A percentile compares a stretch with the other conserved stretches of the same genome.
Evolutionary conservation across 768 basidiomycete genomes (phyloP).

Genomic region (Gloeopeniophorella convolvens): DNA sequence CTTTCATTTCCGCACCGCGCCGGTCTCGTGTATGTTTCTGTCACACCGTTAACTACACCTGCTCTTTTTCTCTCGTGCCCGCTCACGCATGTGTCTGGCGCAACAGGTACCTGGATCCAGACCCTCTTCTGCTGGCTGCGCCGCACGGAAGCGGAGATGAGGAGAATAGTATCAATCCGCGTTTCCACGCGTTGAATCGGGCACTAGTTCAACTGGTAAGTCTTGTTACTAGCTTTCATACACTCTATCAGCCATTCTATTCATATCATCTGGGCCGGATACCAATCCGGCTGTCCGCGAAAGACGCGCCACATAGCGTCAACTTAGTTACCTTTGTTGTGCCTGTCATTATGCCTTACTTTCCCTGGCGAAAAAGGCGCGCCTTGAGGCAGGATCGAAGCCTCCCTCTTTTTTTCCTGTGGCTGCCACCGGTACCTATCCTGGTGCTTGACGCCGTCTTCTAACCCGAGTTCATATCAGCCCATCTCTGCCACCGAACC

Average conservation of each 20-base stretch:
- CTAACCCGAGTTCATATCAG: background rate
- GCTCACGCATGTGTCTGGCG: slow-evolving; percentile 2
- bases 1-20: slow-evolving; percentile 21
- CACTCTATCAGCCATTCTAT: slow-evolving; percentile 2
- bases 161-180: slow-evolving; percentile 53
- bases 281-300: slow-evolving; percentile 14
- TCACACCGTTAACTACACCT: slow-evolving; percentile 17
- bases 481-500: slow-evolving; percentile 2
- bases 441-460: slow-evolving; percentile 10
- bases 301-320: slow-evolving; percentile 2
- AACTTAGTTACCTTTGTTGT: slow-evolving; percentile 13
- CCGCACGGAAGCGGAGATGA: slow-evolving; percentile 51
- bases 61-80: slow-evolving; percentile 8
- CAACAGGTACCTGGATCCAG: slow-evolving; percentile 82
- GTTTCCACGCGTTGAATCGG: slow-evolving; percentile 89
- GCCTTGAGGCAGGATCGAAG: background rate
- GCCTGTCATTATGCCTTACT: slow-evolving; percentile 1
- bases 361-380: slow-evolving; percentile 3
- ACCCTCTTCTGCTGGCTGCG: slow-evolving; percentile 76
- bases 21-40: slow-evolving; percentile 6
- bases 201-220: slow-evolving; percentile 92
- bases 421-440: slow-evolving; percentile 2
- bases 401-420: slow-evolving; percentile 1
- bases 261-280: background rate
- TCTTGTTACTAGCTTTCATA: slow-evolving; percentile 12